A percentile compares a stretch with the other conserved stretches of the same genome.
These are phyloP conservation scores for Brassica hybrid DNA, from an alignment of 441 rosid genomes.

Conservation along the genomic window DNA sequence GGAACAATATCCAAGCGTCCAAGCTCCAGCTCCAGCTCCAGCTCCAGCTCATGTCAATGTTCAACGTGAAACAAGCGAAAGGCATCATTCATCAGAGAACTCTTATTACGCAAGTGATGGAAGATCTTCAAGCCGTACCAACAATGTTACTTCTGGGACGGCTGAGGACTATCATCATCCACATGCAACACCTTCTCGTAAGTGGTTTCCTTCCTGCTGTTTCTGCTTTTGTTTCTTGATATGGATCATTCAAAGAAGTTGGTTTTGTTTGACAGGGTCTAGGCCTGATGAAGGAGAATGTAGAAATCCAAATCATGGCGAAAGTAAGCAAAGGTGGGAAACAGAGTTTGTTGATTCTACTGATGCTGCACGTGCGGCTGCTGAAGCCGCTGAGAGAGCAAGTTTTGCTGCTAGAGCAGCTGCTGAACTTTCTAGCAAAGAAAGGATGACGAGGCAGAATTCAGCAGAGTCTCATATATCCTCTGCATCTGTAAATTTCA, in stretches of 20 bases:
- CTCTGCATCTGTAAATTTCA: conserved; percentile 44
- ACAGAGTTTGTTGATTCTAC: conserved; percentile 91
- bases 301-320: conserved; percentile 49
- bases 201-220: conserved; percentile 7
- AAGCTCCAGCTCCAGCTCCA: conserved; percentile 30
- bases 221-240: conserved; percentile 1
- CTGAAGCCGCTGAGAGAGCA: conserved; percentile 95
- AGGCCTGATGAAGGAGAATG: conserved; percentile 46
- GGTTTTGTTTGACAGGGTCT: conserved; percentile 49
- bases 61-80: conserved; percentile 46
- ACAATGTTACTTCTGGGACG: conserved; percentile 42
- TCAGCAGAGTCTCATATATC: conserved; percentile 49
- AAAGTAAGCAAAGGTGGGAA: conserved; percentile 61
- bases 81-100: conserved; percentile 44
- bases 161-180: conserved; percentile 42
- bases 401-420: conserved; percentile 96
- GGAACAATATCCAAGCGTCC: conserved; percentile 47
- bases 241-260: conserved; percentile 28
- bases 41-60: conserved; percentile 41
- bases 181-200: conserved; percentile 58
- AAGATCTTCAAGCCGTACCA: conserved; percentile 45
- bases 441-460: conserved; percentile 53
- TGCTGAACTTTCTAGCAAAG: conserved; percentile 83
- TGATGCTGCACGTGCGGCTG: conserved; percentile 94
- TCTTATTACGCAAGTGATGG: conserved; percentile 41